phyloP scores from a whole-genome alignment of 1,139 yeast species.

The Debaryomyces nepalensis region DNA sequence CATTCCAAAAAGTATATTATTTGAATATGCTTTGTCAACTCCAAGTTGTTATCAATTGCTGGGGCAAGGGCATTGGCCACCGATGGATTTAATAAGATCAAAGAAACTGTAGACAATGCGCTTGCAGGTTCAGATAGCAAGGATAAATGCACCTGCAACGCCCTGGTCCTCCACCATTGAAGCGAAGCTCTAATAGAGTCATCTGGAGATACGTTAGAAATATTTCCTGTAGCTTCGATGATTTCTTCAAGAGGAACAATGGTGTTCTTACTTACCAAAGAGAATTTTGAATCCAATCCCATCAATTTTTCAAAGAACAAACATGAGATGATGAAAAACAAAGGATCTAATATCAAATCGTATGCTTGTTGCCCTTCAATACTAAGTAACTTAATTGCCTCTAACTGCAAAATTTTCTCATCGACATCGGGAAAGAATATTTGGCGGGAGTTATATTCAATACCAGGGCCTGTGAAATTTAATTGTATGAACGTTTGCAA shows the following conservation, averaged over 20 bases:
- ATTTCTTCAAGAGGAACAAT: conserved; percentile 26
- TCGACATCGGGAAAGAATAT: conserved; percentile 39
- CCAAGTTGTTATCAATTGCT: conserved; percentile 27
- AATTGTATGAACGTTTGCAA: conserved; percentile 74
- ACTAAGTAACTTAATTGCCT: conserved; percentile 44
- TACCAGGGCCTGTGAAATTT: conserved; percentile 84
- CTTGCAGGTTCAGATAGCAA: conserved; percentile 63
- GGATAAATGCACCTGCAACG: conserved; percentile 64
- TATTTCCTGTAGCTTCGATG: conserved; percentile 24
- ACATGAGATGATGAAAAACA: conserved; percentile 52
- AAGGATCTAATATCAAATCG: conserved; percentile 60
- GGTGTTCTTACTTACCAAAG: conserved; percentile 28
- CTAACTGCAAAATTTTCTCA: conserved; percentile 32
- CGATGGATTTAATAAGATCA: conserved; percentile 40
- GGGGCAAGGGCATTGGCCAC: conserved; percentile 38
- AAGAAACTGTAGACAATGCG: conserved; percentile 45
- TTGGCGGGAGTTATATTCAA: conserved; percentile 41
- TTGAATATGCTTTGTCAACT: conserved; percentile 41
- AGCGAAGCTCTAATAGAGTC: conserved; percentile 50
- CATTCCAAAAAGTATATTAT: conserved; percentile 64
- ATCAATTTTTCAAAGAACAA: conserved; percentile 56
- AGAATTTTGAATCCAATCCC: conserved; percentile 31
- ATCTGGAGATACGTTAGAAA: conserved; percentile 12
- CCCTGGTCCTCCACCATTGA: conserved; percentile 77
- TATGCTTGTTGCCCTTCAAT: conserved; percentile 69